Percentiles rank a stretch among this genome's conserved stretches.
phyloP scores from a whole-genome alignment of 768 basidiomycete genomes.

The Suillus fuscotomentosus region DNA sequence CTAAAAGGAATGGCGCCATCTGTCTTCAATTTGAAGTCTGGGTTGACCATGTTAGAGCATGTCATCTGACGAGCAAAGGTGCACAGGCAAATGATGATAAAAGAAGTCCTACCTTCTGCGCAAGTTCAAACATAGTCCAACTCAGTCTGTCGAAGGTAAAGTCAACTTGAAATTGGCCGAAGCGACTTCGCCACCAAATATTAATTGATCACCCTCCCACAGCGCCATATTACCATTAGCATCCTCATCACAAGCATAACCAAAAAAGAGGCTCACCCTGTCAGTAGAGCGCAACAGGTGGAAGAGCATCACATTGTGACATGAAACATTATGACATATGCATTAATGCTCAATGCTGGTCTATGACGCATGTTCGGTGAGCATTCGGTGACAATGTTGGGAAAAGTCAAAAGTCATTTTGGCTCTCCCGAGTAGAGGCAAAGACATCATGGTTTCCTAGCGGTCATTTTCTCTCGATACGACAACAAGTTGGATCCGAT shows the following conservation, averaged over 20 bases:
- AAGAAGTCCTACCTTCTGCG: background rate
- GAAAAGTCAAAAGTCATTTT: background rate
- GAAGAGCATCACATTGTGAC: conserved; percentile 42
- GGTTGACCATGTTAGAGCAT: background rate
- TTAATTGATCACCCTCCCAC: background rate
- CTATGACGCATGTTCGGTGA: background rate
- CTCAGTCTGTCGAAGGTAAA: conserved; percentile 50
- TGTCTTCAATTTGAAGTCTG: background rate
- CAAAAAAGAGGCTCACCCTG: background rate
- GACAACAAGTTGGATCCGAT: background rate
- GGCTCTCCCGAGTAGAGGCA: background rate
- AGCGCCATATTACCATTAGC: conserved; percentile 4
- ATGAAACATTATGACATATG: conserved; percentile 19
- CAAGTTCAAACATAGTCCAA: no score
- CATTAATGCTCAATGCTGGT: no score
- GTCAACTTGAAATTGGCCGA: conserved; percentile 36
- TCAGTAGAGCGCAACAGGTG: conserved; percentile 40
- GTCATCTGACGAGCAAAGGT: background rate
- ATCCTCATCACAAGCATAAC: background rate
- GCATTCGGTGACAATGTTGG: background rate
- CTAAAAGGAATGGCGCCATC: background rate
- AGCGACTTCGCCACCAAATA: conserved; percentile 16
- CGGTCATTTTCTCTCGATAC: background rate
- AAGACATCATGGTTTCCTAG: background rate
- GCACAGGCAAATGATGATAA: no score